phyloP scores from a whole-genome alignment of 495 filamentous ascomycete species.

The Xylona heveae region DNA sequence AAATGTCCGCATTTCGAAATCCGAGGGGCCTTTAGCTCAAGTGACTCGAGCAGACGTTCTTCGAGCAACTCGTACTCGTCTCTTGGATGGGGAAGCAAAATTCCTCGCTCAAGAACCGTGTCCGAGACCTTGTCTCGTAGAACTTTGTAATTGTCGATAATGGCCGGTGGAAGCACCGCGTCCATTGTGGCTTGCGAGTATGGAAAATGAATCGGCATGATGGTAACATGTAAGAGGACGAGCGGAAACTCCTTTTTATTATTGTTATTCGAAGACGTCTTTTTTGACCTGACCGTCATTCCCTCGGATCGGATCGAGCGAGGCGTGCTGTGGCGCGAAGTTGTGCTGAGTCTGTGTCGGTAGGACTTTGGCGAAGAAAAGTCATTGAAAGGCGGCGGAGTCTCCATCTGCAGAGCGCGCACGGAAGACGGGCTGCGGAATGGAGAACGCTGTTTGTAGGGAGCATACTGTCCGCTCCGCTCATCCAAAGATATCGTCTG shows the following conservation, averaged over 20 bases:
- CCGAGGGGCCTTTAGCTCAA: constrained; percentile 54
- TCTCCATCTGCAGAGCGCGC: constrained; percentile 56
- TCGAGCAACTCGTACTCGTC: constrained; percentile 84
- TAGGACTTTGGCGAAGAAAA: constrained; percentile 26
- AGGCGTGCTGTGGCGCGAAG: constrained; percentile 2
- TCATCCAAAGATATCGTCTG: too few species aligned
- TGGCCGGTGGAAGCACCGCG: constrained; percentile 27
- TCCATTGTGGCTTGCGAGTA: constrained; percentile 36
- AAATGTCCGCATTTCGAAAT: constrained; percentile 67
- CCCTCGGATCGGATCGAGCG: constrained; percentile 3
- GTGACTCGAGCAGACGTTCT: constrained; percentile 69
- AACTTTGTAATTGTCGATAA: constrained; percentile 51
- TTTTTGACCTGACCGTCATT: not conserved
- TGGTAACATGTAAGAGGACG: constrained; percentile 69
- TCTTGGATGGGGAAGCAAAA: constrained; percentile 73
- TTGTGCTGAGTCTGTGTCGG: constrained; percentile 8
- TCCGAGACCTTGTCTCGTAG: constrained; percentile 55
- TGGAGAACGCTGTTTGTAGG: constrained; percentile 13
- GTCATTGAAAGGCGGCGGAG: constrained; percentile 32
- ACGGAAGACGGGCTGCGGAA: constrained; percentile 59
- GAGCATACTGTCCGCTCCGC: not conserved
- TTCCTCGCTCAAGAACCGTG: constrained; percentile 62
- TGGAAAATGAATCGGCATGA: constrained; percentile 49
- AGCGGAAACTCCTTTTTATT: constrained; percentile 48
- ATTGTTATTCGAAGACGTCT: not conserved